phyloP scores from a whole-genome alignment of 2,329 filamentous ascomycete species.

The Aspergillus floridensis region DNA sequence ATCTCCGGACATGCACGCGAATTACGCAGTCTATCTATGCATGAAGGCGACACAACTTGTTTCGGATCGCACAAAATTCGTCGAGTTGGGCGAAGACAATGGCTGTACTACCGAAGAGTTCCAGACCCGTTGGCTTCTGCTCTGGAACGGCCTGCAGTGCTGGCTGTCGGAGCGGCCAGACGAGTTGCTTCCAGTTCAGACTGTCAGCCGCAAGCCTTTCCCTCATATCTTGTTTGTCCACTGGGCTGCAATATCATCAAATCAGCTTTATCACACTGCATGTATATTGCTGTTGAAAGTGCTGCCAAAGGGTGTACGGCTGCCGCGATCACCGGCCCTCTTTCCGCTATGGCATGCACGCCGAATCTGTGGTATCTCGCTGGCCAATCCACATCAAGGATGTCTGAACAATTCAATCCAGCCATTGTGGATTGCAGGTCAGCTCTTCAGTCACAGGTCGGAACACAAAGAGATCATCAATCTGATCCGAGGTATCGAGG shows the following conservation, averaged over 20 bases:
- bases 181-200: slow-evolving; percentile 49
- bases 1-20: slow-evolving; percentile 57
- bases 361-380: slow-evolving; percentile 55
- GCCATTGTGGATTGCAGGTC: slow-evolving; percentile 57
- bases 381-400: slow-evolving; percentile 56
- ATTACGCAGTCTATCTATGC: slow-evolving; percentile 58
- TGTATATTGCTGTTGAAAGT: slow-evolving; percentile 53
- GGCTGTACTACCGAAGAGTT: slow-evolving; percentile 45
- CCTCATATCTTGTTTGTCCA: slow-evolving; percentile 54
- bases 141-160: slow-evolving; percentile 52
- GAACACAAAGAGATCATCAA: slow-evolving; percentile 39
- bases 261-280: slow-evolving; percentile 58
- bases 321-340: slow-evolving; percentile 20
- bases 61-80: slow-evolving; percentile 48
- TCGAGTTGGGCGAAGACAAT: slow-evolving; percentile 49
- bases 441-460: slow-evolving; percentile 52
- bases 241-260: slow-evolving; percentile 57
- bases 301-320: slow-evolving; percentile 36
- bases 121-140: slow-evolving; percentile 44
- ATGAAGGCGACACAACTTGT: slow-evolving; percentile 53
- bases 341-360: slow-evolving; percentile 57
- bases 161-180: slow-evolving; percentile 50
- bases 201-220: slow-evolving; percentile 47
- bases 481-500: slow-evolving; percentile 50
- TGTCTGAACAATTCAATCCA: slow-evolving; percentile 59